phyloP scores from a whole-genome alignment of 2,329 filamentous ascomycete species.

The Xylaria sp. region DNA sequence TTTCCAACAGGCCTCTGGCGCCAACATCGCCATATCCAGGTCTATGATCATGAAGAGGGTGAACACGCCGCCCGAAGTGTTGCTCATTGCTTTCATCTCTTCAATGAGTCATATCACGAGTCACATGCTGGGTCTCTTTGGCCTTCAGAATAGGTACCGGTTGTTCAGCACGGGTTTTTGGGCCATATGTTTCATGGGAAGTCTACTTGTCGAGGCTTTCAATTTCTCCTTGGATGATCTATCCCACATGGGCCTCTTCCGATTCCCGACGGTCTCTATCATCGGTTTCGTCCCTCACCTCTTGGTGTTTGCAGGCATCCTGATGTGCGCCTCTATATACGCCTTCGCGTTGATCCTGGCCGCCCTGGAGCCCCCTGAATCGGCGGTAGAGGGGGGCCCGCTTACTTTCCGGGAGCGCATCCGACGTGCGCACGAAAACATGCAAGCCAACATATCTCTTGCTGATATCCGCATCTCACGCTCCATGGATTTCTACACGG shows the following conservation, averaged over 20 bases:
- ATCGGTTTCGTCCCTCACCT: conserved; percentile 95
- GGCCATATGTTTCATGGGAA: conserved; percentile 88
- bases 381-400: conserved; percentile 48
- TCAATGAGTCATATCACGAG: conserved; percentile 89
- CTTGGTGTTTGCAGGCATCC: conserved; percentile 83
- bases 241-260: conserved; percentile 72
- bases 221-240: conserved; percentile 70
- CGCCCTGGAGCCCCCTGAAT: conserved; percentile 70
- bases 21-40: conserved; percentile 64
- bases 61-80: conserved; percentile 89
- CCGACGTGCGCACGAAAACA: conserved; percentile 79
- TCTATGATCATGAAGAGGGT: conserved; percentile 79
- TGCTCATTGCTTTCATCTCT: conserved; percentile 88
- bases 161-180: conserved; percentile 88
- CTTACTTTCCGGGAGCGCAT: conserved; percentile 69
- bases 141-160: conserved; percentile 81
- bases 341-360: conserved; percentile 78
- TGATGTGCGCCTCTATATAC: conserved; percentile 81
- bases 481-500: conserved; percentile 96
- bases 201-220: conserved; percentile 80
- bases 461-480: conserved; percentile 82
- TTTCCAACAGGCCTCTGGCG: conserved; percentile 52
- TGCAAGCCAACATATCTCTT: conserved; percentile 90
- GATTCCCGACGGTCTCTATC: conserved; percentile 94
- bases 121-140: conserved; percentile 82